A percentile compares a stretch with the other conserved stretches of the same genome.
Conservation (phyloP, 2,329 filamentous ascomycete species). For the Magnaporthales sp. region DNA sequence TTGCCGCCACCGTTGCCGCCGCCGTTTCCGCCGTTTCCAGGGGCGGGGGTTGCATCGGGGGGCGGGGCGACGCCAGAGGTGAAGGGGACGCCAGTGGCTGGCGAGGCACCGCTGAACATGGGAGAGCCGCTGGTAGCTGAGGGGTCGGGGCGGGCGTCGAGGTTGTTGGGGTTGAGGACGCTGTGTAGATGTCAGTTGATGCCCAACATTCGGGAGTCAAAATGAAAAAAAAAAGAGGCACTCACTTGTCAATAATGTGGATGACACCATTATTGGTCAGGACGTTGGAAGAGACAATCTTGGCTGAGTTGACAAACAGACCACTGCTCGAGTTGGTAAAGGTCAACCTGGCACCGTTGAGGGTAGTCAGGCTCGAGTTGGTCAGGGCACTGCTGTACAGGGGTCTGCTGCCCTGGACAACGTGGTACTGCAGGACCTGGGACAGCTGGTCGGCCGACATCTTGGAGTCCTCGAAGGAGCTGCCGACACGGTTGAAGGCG, state of each 20-base stretch:
- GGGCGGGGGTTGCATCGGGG: slow-evolving; percentile 25
- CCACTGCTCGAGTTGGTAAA: slow-evolving; percentile 31
- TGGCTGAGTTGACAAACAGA: slow-evolving; percentile 40
- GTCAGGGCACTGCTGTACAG: slow-evolving; percentile 36
- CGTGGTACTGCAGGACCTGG: slow-evolving; percentile 54
- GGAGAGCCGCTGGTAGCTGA: slow-evolving; percentile 34
- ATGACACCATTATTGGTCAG: slow-evolving; percentile 47
- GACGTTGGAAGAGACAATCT: slow-evolving; percentile 37
- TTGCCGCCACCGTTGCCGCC: slow-evolving; percentile 17
- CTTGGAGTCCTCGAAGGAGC: slow-evolving; percentile 28
- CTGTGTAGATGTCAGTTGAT: slow-evolving; percentile 15
- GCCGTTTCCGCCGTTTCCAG: slow-evolving; percentile 13
- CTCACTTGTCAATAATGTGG: slow-evolving; percentile 49
- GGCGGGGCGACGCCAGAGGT: slow-evolving; percentile 36
- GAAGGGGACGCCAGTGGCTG: slow-evolving; percentile 39
- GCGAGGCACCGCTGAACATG: slow-evolving; percentile 45
- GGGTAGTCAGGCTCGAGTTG: slow-evolving; percentile 20
- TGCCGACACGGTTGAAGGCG: slow-evolving; percentile 50
- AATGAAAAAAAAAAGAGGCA: neutral
- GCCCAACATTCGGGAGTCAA: neutral
- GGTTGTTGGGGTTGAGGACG: slow-evolving; percentile 49
- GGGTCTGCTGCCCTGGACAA: slow-evolving; percentile 42
- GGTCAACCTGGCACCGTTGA: slow-evolving; percentile 38
- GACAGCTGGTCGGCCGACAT: slow-evolving; percentile 38
- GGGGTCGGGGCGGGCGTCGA: slow-evolving; percentile 30